These are phyloP conservation scores for Russula abietina DNA, from an alignment of 768 basidiomycete species.

Conservation along the genomic window DNA sequence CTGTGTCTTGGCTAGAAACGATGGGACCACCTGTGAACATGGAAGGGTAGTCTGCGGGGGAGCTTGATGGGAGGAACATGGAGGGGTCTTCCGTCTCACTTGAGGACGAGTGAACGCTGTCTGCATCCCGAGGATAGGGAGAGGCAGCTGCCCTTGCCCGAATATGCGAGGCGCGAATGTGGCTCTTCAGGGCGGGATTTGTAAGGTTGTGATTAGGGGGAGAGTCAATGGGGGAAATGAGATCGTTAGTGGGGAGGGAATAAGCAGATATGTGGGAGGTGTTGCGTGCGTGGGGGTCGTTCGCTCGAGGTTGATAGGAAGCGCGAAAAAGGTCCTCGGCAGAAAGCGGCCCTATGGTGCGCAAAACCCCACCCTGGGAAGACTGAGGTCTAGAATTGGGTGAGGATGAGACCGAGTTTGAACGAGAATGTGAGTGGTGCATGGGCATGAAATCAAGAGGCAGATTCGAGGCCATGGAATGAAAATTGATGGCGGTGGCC, in stretches of 20 bases:
- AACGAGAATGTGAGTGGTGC: conserved; percentile 63
- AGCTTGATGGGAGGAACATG: conserved; percentile 57
- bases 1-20: conserved; percentile 39
- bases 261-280: conserved; percentile 38
- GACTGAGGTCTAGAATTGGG: conserved; percentile 75
- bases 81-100: conserved; percentile 85
- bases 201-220: conserved; percentile 71
- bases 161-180: conserved; percentile 68
- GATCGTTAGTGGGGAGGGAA: conserved; percentile 37
- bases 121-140: conserved; percentile 80
- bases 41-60: conserved; percentile 58
- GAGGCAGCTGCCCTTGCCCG: conserved; percentile 76
- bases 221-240: conserved; percentile 49
- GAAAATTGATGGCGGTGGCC: conserved; percentile 28
- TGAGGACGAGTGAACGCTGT: conserved; percentile 82
- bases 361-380: conserved; percentile 56
- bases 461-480: conserved; percentile 49
- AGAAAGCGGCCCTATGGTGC: conserved; percentile 47
- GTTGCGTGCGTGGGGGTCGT: conserved; percentile 41
- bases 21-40: conserved; percentile 50
- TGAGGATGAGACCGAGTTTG: conserved; percentile 72
- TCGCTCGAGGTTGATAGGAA: conserved; percentile 48
- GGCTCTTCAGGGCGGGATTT: conserved; percentile 72
- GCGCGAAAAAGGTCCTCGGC: conserved; percentile 68
- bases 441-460: conserved; percentile 67